Conservation (phyloP, 768 basidiomycete species). For the Panaeolus papilionaceus region DNA sequence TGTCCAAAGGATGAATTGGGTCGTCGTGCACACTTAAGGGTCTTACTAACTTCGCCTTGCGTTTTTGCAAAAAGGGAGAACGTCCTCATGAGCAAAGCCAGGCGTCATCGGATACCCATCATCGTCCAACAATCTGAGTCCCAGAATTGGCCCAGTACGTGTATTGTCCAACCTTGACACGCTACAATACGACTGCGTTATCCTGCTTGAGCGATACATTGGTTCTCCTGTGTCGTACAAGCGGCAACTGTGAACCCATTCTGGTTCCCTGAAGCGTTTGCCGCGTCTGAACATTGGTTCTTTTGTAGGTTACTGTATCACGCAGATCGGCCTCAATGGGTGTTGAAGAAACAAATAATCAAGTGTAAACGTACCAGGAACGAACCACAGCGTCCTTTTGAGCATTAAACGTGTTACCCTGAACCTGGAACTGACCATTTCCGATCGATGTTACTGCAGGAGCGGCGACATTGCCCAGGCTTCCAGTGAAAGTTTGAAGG, state of each 20-base stretch:
- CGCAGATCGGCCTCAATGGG: background rate
- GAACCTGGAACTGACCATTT: constrained; percentile 55
- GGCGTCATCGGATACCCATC: too few relatives aligned
- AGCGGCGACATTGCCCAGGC: constrained; percentile 49
- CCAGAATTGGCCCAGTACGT: too few relatives aligned
- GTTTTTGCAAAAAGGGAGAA: too few relatives aligned
- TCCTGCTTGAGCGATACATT: constrained; percentile 40
- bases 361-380: constrained; percentile 44
- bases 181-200: background rate
- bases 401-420: constrained; percentile 55
- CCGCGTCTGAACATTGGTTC: constrained; percentile 63
- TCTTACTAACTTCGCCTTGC: too few relatives aligned
- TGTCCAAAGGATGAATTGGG: too few relatives aligned
- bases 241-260: constrained; percentile 51
- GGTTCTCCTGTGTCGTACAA: constrained; percentile 50
- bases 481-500: constrained; percentile 53
- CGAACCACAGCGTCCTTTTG: constrained; percentile 51
- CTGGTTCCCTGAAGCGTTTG: constrained; percentile 56
- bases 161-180: too few relatives aligned
- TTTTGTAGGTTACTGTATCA: constrained; percentile 55
- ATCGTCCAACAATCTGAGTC: too few relatives aligned
- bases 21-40: too few relatives aligned
- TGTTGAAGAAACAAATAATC: background rate
- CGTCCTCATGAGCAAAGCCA: too few relatives aligned
- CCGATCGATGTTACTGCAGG: constrained; percentile 47